Percentiles rank a stretch among this genome's conserved stretches.
Evolutionary conservation across 1,284 basidiomycete genomes (phyloP).

Genomic region (Leccinum pachyderme): DNA sequence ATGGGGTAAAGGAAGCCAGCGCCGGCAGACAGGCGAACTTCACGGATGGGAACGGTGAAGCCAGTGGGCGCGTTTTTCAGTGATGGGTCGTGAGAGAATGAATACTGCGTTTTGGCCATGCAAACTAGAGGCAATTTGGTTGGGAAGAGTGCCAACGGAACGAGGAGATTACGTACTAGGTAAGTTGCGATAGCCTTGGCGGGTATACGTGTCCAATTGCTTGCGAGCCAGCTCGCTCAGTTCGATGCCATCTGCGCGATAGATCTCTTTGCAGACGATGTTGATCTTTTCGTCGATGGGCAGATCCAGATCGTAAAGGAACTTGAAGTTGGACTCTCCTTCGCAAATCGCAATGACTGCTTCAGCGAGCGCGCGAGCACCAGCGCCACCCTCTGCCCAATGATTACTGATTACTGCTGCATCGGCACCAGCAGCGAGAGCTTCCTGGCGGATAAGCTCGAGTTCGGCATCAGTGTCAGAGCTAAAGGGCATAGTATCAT

Average conservation of each 20-base stretch:
- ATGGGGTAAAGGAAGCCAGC: constrained; percentile 97
- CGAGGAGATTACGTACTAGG: constrained; percentile 59
- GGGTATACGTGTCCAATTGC: constrained; percentile 91
- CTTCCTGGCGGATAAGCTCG: constrained; percentile 77
- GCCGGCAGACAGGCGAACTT: constrained; percentile 87
- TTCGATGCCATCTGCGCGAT: constrained; percentile 87
- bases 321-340: constrained; percentile 81
- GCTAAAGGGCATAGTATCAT: constrained; percentile 39
- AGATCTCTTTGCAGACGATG: constrained; percentile 86
- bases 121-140: constrained; percentile 56
- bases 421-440: constrained; percentile 88
- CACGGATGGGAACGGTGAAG: constrained; percentile 92
- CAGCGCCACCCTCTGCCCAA: constrained; percentile 92
- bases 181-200: constrained; percentile 80
- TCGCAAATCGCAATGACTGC: constrained; percentile 86
- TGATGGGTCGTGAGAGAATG: constrained; percentile 92
- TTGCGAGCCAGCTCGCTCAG: constrained; percentile 80
- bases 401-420: constrained; percentile 95
- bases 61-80: constrained; percentile 87
- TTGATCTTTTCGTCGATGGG: constrained; percentile 87
- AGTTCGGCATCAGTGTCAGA: constrained; percentile 92
- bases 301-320: constrained; percentile 85
- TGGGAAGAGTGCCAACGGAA: constrained; percentile 6
- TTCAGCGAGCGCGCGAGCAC: constrained; percentile 84
- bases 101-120: constrained; percentile 99